Percentiles rank a stretch among this genome's conserved stretches.
These are phyloP conservation scores for Pittosporum tobira DNA, from an alignment of 129 eudicot genomes.

Conservation along the genomic window DNA sequence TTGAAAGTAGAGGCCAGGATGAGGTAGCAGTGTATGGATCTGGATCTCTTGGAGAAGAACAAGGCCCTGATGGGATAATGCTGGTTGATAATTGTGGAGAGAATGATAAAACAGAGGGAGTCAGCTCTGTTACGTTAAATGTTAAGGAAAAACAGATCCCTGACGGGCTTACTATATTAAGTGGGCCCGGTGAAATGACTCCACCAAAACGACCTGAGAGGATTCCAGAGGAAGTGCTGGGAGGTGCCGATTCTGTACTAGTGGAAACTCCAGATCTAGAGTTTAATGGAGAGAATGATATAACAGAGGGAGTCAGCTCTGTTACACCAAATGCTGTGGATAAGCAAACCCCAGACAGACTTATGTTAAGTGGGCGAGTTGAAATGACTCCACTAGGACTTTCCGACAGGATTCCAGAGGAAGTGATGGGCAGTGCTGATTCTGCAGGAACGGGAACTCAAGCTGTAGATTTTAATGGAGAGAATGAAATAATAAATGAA, in stretches of 20 bases:
- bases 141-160: too few relatives aligned
- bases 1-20: neutral
- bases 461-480: conserved; percentile 11
- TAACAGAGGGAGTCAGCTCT: conserved; percentile 7
- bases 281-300: conserved; percentile 13
- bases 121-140: conserved; percentile 15
- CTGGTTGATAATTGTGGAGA: conserved; percentile 14
- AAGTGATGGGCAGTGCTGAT: conserved; percentile 17
- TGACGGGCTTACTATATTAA: too few relatives aligned
- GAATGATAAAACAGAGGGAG: conserved; percentile 10
- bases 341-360: too few relatives aligned
- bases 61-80: conserved; percentile 5
- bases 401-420: conserved; percentile 19
- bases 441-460: conserved; percentile 8
- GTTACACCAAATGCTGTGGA: too few relatives aligned
- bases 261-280: conserved; percentile 7
- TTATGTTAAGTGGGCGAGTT: too few relatives aligned
- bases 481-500: conserved; percentile 9
- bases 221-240: conserved; percentile 18
- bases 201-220: conserved; percentile 21
- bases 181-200: conserved; percentile 16
- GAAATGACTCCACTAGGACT: conserved; percentile 19
- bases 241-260: conserved; percentile 12
- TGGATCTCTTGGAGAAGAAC: conserved; percentile 8
- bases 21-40: too few relatives aligned